Conservation (phyloP, 352 stramenopile species). For the Globisporangium iwayamae region DNA sequence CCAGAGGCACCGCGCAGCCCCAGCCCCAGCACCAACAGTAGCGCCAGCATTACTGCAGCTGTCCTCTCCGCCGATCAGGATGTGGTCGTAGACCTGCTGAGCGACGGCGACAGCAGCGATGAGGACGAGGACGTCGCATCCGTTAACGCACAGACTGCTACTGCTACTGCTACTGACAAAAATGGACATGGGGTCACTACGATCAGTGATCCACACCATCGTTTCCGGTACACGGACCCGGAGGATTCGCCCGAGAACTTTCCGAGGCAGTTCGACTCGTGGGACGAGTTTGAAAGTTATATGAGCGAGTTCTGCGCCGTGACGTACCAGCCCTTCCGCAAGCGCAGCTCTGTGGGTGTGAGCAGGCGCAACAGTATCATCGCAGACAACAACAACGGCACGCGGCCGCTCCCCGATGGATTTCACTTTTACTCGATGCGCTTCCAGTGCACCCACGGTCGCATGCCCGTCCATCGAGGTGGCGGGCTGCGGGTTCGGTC, state of each 20-base stretch:
- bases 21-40: background rate
- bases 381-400: constrained; percentile 22
- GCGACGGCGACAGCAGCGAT: background rate
- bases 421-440: constrained; percentile 1
- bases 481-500: background rate
- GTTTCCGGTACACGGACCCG: background rate
- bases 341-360: background rate
- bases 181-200: background rate
- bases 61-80: background rate
- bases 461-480: background rate
- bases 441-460: constrained; percentile 8
- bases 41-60: background rate
- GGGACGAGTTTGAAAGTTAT: background rate
- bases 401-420: background rate
- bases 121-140: background rate
- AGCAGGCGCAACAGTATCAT: constrained; percentile 18
- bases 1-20: background rate
- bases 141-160: background rate
- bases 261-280: background rate
- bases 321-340: constrained; percentile 5
- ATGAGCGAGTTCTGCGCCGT: constrained; percentile 2
- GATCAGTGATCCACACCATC: background rate
- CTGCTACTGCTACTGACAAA: background rate
- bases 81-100: background rate
- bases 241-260: background rate